These are phyloP conservation scores for Crithidia fasciculata DNA, from an alignment of 208 protist genomes.

Conservation along the genomic window DNA sequence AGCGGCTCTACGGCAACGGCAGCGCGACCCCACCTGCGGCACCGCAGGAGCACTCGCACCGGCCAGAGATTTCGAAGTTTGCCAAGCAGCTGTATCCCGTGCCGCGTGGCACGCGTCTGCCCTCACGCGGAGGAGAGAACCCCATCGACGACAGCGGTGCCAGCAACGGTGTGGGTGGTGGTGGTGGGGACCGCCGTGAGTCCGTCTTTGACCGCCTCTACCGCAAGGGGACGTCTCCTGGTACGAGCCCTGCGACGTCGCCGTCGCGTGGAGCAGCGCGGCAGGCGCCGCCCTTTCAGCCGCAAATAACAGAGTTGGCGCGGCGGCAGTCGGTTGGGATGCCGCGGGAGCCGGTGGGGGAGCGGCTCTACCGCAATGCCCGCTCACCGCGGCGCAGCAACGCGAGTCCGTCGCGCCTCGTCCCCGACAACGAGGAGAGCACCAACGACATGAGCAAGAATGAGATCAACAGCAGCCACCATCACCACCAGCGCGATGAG, in stretches of 20 bases:
- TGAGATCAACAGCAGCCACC: background rate
- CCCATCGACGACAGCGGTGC: background rate
- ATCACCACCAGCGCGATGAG: background rate
- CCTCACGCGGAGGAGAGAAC: background rate
- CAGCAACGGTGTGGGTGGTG: background rate
- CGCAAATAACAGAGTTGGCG: constrained; percentile 57
- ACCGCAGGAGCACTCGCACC: constrained; percentile 14
- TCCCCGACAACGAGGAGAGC: background rate
- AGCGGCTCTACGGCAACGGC: constrained; percentile 34
- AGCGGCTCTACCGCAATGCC: constrained; percentile 46
- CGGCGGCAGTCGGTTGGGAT: constrained; percentile 24
- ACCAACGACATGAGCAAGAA: background rate
- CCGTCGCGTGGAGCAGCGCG: constrained; percentile 14
- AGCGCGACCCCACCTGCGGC: constrained; percentile 13
- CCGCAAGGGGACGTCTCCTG: constrained; percentile 15
- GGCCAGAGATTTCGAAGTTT: constrained; percentile 27
- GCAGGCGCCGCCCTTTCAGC: constrained; percentile 35
- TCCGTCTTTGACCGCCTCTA: constrained; percentile 52
- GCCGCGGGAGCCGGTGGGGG: constrained; percentile 36
- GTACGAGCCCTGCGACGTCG: constrained; percentile 29
- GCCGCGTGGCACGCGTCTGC: constrained; percentile 11
- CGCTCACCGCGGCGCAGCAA: constrained; percentile 22
- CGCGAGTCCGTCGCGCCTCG: constrained; percentile 1
- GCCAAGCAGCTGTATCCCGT: constrained; percentile 24
- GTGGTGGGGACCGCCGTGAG: constrained; percentile 3